These are phyloP conservation scores for Hysterium pulicare DNA, from an alignment of 2,329 filamentous ascomycete species.

Conservation along the genomic window DNA sequence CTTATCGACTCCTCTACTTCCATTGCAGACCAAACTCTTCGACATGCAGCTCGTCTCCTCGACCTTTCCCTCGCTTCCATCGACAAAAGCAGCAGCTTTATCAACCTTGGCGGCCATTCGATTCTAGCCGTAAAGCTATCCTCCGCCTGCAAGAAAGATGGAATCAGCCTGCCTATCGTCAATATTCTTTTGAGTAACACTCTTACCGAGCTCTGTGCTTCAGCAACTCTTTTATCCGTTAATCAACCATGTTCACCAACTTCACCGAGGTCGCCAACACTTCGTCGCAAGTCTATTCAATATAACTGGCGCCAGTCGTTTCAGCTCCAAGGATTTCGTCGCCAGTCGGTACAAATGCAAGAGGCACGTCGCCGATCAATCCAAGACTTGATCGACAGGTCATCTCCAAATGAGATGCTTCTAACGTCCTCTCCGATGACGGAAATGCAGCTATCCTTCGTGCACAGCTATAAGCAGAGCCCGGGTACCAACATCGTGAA, in stretches of 20 bases:
- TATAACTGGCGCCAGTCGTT: not conserved
- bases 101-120: slow-evolving; percentile 8
- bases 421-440: slow-evolving; percentile 13
- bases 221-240: not conserved
- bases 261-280: slow-evolving; percentile 3
- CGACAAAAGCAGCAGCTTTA: slow-evolving; percentile 3
- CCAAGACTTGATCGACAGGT: not conserved
- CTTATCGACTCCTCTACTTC: not conserved
- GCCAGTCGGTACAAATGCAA: not conserved
- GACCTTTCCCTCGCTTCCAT: not conserved
- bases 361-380: not conserved
- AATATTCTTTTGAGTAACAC: slow-evolving; percentile 1
- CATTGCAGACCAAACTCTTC: not conserved
- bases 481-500: slow-evolving; percentile 20
- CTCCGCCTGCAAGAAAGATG: slow-evolving; percentile 6
- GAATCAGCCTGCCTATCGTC: slow-evolving; percentile 1
- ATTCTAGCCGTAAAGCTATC: slow-evolving; percentile 8
- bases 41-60: slow-evolving; percentile 7
- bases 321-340: not conserved
- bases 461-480: slow-evolving; percentile 14
- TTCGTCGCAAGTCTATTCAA: not conserved
- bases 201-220: slow-evolving; percentile 1
- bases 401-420: too few species aligned
- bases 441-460: slow-evolving; percentile 22
- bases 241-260: not conserved